Conservation (phyloP, 2,329 filamentous ascomycete species). For the Cytospora schulzeri region DNA sequence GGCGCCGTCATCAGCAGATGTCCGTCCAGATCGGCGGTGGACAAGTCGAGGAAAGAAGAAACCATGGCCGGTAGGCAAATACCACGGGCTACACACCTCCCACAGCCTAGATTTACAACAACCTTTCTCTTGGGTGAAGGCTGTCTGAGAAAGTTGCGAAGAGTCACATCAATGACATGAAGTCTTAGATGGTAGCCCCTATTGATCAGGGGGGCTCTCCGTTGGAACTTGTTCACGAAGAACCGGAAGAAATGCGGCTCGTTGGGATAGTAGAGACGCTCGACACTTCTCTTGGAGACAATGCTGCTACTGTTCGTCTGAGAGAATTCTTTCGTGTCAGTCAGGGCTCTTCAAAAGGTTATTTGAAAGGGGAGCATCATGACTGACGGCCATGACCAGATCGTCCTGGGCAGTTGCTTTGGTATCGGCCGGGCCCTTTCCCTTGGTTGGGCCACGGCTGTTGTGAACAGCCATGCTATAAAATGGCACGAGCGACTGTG, state of each 20-base stretch:
- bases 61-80: background rate
- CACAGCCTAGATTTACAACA: conserved; percentile 84
- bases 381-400: conserved; percentile 57
- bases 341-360: background rate
- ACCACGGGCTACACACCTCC: conserved; percentile 67
- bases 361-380: background rate
- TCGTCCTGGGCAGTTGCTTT: conserved; percentile 45
- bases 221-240: conserved; percentile 82
- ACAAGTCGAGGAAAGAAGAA: conserved; percentile 11
- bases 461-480: conserved; percentile 1
- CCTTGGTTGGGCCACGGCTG: background rate
- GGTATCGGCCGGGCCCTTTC: background rate
- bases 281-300: conserved; percentile 90
- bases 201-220: conserved; percentile 86
- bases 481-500: background rate
- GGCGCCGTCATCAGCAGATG: background rate
- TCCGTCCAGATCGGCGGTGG: background rate
- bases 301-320: conserved; percentile 91
- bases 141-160: conserved; percentile 68
- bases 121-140: conserved; percentile 63
- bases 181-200: conserved; percentile 86
- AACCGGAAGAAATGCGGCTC: conserved; percentile 84
- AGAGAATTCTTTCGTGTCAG: background rate
- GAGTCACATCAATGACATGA: conserved; percentile 75
- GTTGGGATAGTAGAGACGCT: conserved; percentile 76